Base-by-base conservation (phyloP, 2,329 filamentous ascomycete genomes). In the Thielaviopsis ethacetica region DNA sequence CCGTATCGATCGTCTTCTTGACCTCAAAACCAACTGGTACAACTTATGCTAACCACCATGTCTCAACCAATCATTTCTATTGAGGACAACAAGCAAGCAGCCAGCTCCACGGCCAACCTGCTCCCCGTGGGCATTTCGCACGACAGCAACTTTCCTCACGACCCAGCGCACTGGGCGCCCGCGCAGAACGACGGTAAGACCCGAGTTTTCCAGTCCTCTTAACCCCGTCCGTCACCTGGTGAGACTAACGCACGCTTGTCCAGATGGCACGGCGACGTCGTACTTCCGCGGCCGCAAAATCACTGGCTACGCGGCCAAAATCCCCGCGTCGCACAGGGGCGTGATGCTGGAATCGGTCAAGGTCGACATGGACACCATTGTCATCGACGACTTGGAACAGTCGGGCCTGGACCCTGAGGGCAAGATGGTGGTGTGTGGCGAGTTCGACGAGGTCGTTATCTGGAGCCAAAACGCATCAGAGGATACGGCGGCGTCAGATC, bases 271-370 rank as follows among this genome's bases (percentile, higher is more conserved):
- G 1, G 74, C 73, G 47, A 79, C 76, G 1, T 76, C 83, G 3
- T 86, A 91, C 67, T 86, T 94, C 63, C 84, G 91, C 62, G 91
- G 91, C 38, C 82, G 89, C 54, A 91, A 86, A 67, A 76, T 96
- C 1, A 76, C 82, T 53, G 89, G 87, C 50, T 84, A 80, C 62
- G 67, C 73, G 0, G 70, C 93, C 2, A 73, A 75, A 3, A 68
- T 96, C 0, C 89, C 91, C 0, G 72, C 81, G n/a, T 79, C 80
- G 2, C 94, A 91, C 68, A 75, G 79, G 63, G 85, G 86, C 10
- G 69, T 85, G 0, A 73, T 89, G 1, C 75, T 80, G 41, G 74
- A 76, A 70, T 76, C 65, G 62, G 67, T 68, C 59, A 68, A 71
- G 19, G 67, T 72, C 15, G 67, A 70, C 41, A 64, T 68, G 2